Conservation (phyloP, 2,329 filamentous ascomycete species). For the Alternaria sp. region DNA sequence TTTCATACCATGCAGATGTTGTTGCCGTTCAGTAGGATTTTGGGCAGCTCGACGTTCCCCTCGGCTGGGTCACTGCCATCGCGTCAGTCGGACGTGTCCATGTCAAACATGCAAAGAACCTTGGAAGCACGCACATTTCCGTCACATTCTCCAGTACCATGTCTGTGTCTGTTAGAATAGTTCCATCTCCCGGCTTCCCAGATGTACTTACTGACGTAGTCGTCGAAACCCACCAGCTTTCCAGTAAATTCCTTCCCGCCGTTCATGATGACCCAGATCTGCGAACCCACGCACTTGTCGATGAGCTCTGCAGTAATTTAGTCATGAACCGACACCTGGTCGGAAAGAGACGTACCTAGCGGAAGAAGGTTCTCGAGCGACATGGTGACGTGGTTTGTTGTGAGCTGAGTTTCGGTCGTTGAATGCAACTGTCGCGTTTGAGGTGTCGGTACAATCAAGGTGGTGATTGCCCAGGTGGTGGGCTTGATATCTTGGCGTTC, state of each 20-base stretch:
- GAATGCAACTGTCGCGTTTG: slow-evolving; percentile 4
- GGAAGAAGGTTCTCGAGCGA: slow-evolving; percentile 40
- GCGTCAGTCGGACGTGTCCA: slow-evolving; percentile 10
- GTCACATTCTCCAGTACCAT: slow-evolving; percentile 98
- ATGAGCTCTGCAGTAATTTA: slow-evolving; percentile 77
- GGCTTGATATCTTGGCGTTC: slow-evolving; percentile 28
- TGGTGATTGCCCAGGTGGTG: slow-evolving; percentile 15
- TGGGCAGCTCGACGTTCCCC: slow-evolving; percentile 84
- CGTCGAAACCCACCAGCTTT: slow-evolving; percentile 92
- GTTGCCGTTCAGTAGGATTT: slow-evolving; percentile 96
- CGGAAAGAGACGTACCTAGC: slow-evolving; percentile 27
- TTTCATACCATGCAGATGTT: slow-evolving; percentile 95
- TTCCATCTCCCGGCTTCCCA: background rate
- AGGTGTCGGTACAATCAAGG: slow-evolving; percentile 9
- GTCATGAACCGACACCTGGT: background rate
- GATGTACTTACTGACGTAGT: slow-evolving; percentile 93
- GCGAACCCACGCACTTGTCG: slow-evolving; percentile 97
- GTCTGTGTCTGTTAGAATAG: slow-evolving; percentile 62
- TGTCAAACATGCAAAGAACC: background rate
- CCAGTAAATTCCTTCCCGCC: slow-evolving; percentile 98
- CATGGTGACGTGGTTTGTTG: slow-evolving; percentile 23
- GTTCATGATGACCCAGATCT: slow-evolving; percentile 99
- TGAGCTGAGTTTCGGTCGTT: background rate
- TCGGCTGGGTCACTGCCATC: slow-evolving; percentile 78
- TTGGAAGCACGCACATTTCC: slow-evolving; percentile 73